A percentile compares a stretch with the other conserved stretches of the same genome.
These are phyloP conservation scores for Venturia effusa DNA, from an alignment of 2,329 filamentous ascomycete genomes.

Conservation along the genomic window DNA sequence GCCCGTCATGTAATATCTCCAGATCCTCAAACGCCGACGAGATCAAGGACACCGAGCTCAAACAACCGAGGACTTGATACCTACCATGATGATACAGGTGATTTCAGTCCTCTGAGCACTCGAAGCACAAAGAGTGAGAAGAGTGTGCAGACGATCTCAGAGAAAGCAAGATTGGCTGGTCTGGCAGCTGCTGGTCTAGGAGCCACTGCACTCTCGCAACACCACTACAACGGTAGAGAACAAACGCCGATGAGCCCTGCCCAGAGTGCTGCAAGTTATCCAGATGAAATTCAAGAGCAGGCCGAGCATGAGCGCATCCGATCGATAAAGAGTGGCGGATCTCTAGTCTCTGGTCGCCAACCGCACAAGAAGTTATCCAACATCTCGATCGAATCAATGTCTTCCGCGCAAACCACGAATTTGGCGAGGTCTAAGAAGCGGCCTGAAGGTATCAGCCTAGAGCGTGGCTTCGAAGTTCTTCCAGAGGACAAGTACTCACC, in stretches of 20 bases:
- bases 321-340: slow-evolving; percentile 32
- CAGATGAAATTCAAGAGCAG: slow-evolving; percentile 16
- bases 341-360: slow-evolving; percentile 53
- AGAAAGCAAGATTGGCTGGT: slow-evolving; percentile 25
- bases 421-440: slow-evolving; percentile 43
- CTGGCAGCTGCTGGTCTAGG: slow-evolving; percentile 30
- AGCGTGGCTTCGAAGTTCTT: slow-evolving; percentile 40
- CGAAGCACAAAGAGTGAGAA: slow-evolving; percentile 14
- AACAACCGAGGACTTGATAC: slow-evolving; percentile 52
- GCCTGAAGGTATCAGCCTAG: slow-evolving; percentile 41
- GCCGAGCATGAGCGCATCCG: slow-evolving; percentile 22
- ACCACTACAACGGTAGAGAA: background rate
- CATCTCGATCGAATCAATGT: slow-evolving; percentile 48
- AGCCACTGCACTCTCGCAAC: background rate
- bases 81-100: slow-evolving; percentile 50
- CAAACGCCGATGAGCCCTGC: slow-evolving; percentile 60
- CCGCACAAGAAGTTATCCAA: slow-evolving; percentile 40
- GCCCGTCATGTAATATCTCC: slow-evolving; percentile 44
- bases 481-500: slow-evolving; percentile 29
- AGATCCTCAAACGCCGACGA: slow-evolving; percentile 50
- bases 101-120: slow-evolving; percentile 35
- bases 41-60: slow-evolving; percentile 38
- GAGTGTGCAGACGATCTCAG: slow-evolving; percentile 35
- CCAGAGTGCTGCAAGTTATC: slow-evolving; percentile 80
- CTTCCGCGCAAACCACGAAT: slow-evolving; percentile 47